Evolutionary conservation across 257 asterid genomes (phyloP), one percentile per base, ranked within the genome.

Genomic region (Cinchona pubescens): DNA sequence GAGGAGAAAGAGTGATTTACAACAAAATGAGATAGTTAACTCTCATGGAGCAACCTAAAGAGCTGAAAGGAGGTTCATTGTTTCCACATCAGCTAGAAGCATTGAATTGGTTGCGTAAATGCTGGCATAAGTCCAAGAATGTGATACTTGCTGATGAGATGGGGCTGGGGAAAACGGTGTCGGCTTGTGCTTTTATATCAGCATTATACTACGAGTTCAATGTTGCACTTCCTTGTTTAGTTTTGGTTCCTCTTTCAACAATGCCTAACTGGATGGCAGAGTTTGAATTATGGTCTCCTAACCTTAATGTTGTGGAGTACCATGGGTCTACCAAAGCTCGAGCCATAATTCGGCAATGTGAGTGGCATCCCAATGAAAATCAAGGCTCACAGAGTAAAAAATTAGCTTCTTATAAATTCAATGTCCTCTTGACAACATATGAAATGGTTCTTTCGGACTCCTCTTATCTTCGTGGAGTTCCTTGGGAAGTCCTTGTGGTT

Each of bases 211-310:
- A 82, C 7, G 99, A 95, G 86, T 95, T 95, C 83, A 88, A 86
- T 75, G 94, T 86, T 59, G 84, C 83, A 29, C 90, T 92, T 67
- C 98, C 99, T 80, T 90, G 96, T 83, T 87, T 95, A 23, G 97
- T 95, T 72, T 87, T 95, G 87, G 99, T 95, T 79, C 99, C 99
- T 82, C 89, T 95, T 76, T 91, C 99, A 75, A 95, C 99, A 10
- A 91, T 95, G 98, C 98, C 97, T 74, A 95, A 92, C 76, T 95
- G 99, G 99, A 92, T 93, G 96, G 80, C 96, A n/a, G 99, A 95
- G 84, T 92, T 95, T 82, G 81, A 90, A 2, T 77, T 90, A 73
- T 95, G 99, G 99, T 96, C 98, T 60, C 99, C 99, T 11, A 80
- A 95, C 74, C 88, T 95, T 79, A 95, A 95, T 75, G 98, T 89